A percentile compares a stretch with the other conserved stretches of the same genome.
Evolutionary conservation across 371 early-diverging fungal genomes (phyloP).

Genomic region (Mortierella sp.): DNA sequence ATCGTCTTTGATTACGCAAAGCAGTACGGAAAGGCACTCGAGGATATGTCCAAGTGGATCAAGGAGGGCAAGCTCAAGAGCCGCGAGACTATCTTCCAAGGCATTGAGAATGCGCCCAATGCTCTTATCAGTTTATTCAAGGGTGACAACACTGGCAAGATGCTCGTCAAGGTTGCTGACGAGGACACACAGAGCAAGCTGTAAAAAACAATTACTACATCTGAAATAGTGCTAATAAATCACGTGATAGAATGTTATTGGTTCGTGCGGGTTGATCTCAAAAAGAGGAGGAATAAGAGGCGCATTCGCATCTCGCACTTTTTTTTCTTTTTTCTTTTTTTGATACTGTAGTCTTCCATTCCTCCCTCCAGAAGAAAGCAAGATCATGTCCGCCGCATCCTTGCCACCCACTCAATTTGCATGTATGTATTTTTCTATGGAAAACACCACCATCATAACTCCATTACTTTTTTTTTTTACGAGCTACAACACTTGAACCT

Average conservation of each 20-base stretch:
- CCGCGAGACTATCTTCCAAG: slow-evolving; percentile 74
- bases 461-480: neutral
- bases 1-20: slow-evolving; percentile 70
- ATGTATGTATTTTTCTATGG: slow-evolving; percentile 31
- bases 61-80: slow-evolving; percentile 77
- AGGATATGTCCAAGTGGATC: slow-evolving; percentile 74
- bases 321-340: slow-evolving; percentile 7
- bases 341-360: slow-evolving; percentile 24
- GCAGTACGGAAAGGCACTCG: slow-evolving; percentile 65
- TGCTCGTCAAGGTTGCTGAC: slow-evolving; percentile 78
- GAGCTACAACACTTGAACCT: neutral
- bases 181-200: slow-evolving; percentile 37
- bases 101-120: slow-evolving; percentile 84
- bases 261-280: neutral
- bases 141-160: slow-evolving; percentile 91
- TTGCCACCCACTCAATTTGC: slow-evolving; percentile 57
- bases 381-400: slow-evolving; percentile 56
- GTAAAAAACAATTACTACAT: slow-evolving; percentile 5
- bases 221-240: neutral
- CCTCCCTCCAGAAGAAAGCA: slow-evolving; percentile 28
- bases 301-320: neutral
- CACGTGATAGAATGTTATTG: slow-evolving; percentile 5
- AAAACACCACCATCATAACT: neutral
- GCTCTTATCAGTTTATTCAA: slow-evolving; percentile 82
- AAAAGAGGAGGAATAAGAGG: neutral